Evolutionary conservation across 1,284 basidiomycete genomes (phyloP).

Genomic region (Moesziomyces globuligerus): DNA sequence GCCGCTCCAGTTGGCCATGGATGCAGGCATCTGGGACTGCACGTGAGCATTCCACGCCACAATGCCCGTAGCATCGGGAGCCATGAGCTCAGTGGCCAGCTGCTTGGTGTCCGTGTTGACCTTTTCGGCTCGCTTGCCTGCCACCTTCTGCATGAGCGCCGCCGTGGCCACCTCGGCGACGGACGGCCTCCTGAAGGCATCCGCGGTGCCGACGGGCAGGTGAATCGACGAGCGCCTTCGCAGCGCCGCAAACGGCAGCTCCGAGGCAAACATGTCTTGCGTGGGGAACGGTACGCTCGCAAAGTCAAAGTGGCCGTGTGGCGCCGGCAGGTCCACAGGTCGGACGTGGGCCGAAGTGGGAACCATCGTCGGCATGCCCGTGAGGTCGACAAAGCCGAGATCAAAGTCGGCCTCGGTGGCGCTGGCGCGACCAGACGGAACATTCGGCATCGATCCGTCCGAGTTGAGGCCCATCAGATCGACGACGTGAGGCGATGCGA

Average conservation of each 20-base stretch:
- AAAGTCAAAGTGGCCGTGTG: conserved; percentile 50
- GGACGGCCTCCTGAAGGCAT: conserved; percentile 33
- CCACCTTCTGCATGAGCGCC: conserved; percentile 34
- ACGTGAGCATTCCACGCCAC: conserved; percentile 43
- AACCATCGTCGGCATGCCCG: conserved; percentile 22
- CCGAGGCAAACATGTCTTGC: conserved; percentile 26
- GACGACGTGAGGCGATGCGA: conserved; percentile 24
- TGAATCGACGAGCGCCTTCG: conserved; percentile 46
- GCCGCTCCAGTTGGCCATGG: conserved; percentile 28
- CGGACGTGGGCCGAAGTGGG: conserved; percentile 53
- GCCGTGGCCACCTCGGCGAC: conserved; percentile 42
- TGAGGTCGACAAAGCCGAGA: conserved; percentile 23
- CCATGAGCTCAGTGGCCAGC: conserved; percentile 21
- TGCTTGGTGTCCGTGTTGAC: conserved; percentile 29
- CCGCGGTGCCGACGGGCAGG: conserved; percentile 23
- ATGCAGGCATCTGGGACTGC: conserved; percentile 25
- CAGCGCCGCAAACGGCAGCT: conserved; percentile 22
- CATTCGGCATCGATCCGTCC: conserved; percentile 1
- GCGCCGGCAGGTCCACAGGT: conserved; percentile 42
- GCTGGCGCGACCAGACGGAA: conserved; percentile 25
- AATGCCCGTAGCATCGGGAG: conserved; percentile 23
- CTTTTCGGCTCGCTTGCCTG: conserved; percentile 29
- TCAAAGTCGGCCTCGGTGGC: conserved; percentile 35
- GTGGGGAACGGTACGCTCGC: conserved; percentile 46
- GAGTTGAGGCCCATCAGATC: conserved; percentile 33